phyloP scores from a whole-genome alignment of 768 basidiomycete genomes.

The Lactifluus subvellereus region DNA sequence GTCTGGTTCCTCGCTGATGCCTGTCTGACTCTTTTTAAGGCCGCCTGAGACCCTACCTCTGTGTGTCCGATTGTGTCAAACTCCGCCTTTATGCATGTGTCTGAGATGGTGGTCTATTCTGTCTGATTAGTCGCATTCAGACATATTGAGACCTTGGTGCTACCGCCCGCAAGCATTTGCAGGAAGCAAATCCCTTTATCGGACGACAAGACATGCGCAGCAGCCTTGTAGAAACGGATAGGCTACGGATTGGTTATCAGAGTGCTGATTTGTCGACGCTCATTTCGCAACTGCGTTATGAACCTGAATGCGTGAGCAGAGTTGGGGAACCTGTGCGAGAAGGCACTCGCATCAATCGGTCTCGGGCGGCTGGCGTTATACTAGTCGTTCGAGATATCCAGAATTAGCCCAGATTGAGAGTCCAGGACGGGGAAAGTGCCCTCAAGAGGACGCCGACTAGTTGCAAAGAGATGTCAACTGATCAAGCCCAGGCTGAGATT shows the following conservation, averaged over 20 bases:
- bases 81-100: no score
- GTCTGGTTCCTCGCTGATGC: no score
- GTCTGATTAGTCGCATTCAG: no score
- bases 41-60: no score
- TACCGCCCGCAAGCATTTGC: conserved; percentile 74
- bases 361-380: conserved; percentile 53
- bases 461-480: conserved; percentile 5
- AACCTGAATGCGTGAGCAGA: conserved; percentile 66
- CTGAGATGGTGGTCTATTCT: no score
- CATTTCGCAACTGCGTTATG: conserved; percentile 24
- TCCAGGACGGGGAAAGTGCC: conserved; percentile 77
- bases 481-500: not conserved
- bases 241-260: conserved; percentile 40
- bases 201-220: conserved; percentile 90
- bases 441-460: conserved; percentile 91
- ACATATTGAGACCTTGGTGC: no score
- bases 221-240: conserved; percentile 91
- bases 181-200: conserved; percentile 73
- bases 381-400: conserved; percentile 75
- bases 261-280: not conserved
- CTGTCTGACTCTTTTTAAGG: no score
- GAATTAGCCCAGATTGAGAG: conserved; percentile 68
- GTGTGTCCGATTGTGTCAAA: no score
- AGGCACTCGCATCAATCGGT: conserved; percentile 75
- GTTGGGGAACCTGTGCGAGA: conserved; percentile 74